A percentile compares a stretch with the other conserved stretches of the same genome.
These are phyloP conservation scores for Prunus mume DNA, from an alignment of 306 rosid genomes.

Conservation along the genomic window DNA sequence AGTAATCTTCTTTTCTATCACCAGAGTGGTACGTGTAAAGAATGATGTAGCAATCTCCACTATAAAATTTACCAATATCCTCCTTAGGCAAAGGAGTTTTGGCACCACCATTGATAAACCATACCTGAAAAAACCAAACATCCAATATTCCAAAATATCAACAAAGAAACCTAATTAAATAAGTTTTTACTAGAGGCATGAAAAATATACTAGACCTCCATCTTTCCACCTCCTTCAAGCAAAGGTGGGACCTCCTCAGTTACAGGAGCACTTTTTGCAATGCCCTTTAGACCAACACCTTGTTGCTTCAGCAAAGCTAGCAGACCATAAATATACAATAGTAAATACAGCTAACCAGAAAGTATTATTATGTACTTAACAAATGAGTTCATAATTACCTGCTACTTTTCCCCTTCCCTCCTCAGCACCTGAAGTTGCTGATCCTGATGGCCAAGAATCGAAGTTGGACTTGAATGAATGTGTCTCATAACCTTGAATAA, in stretches of 20 bases:
- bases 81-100: conserved; percentile 74
- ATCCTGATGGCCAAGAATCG: conserved; percentile 95
- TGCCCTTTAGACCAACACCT: conserved; percentile 95
- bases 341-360: conserved; percentile 22
- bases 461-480: conserved; percentile 93
- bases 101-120: conserved; percentile 91
- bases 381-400: conserved; percentile 42
- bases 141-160: conserved; percentile 5
- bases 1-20: conserved; percentile 95
- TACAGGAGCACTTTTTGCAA: conserved; percentile 62
- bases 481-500: conserved; percentile 95
- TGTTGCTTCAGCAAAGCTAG: conserved; percentile 98
- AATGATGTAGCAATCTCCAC: conserved; percentile 95
- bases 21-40: conserved; percentile 91
- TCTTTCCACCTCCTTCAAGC: conserved; percentile 97
- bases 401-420: conserved; percentile 99
- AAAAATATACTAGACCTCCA: conserved; percentile 60
- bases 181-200: conserved; percentile 8
- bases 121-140: conserved; percentile 54
- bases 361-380: conserved; percentile 20
- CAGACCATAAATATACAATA: conserved; percentile 24
- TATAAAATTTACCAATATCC: conserved; percentile 85
- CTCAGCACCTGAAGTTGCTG: conserved; percentile 69
- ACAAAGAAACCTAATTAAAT: conserved; percentile 1
- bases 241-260: conserved; percentile 92